Percentiles rank a stretch among this genome's conserved stretches.
These are phyloP conservation scores for Triticum dicoccoides DNA, from an alignment of 176 grass and related monocot species.

Conservation along the genomic window DNA sequence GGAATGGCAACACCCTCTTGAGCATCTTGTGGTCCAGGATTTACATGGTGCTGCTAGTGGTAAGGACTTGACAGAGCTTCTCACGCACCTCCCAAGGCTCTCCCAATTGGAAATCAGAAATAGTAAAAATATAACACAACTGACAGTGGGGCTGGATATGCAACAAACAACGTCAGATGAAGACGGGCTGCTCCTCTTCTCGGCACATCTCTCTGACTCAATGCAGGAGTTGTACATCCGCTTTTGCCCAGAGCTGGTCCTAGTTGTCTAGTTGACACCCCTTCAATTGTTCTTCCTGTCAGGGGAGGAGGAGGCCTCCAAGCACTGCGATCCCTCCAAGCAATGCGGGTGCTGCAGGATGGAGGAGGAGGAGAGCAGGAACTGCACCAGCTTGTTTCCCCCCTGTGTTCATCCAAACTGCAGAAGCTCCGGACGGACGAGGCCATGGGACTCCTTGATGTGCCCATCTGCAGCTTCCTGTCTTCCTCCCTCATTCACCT, in stretches of 20 bases:
- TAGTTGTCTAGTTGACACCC: too few relatives aligned
- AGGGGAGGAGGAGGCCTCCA: not conserved
- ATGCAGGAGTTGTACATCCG: accelerated
- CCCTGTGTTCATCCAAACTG: too few relatives aligned
- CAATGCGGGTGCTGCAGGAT: too few relatives aligned
- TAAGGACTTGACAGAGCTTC: not conserved
- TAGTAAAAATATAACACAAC: not conserved
- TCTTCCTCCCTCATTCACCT: too few relatives aligned
- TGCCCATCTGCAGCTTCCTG: too few relatives aligned
- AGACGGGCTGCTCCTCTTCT: too few relatives aligned
- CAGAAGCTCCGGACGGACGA: too few relatives aligned
- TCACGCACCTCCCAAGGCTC: not conserved
- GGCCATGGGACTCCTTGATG: too few relatives aligned
- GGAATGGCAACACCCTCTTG: not conserved
- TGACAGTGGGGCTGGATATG: not conserved
- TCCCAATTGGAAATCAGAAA: not conserved
- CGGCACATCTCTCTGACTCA: not conserved
- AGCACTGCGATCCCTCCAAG: not conserved
- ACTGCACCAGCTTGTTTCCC: too few relatives aligned
- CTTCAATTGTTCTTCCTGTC: too few relatives aligned
- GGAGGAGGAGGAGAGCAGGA: too few relatives aligned
- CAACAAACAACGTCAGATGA: too few relatives aligned
- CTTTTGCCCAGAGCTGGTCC: accelerated
- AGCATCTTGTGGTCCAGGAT: accelerated
- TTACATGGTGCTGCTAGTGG: not conserved